These are phyloP conservation scores for Claviceps citrina DNA, from an alignment of 2,329 filamentous ascomycete genomes.

Conservation along the genomic window DNA sequence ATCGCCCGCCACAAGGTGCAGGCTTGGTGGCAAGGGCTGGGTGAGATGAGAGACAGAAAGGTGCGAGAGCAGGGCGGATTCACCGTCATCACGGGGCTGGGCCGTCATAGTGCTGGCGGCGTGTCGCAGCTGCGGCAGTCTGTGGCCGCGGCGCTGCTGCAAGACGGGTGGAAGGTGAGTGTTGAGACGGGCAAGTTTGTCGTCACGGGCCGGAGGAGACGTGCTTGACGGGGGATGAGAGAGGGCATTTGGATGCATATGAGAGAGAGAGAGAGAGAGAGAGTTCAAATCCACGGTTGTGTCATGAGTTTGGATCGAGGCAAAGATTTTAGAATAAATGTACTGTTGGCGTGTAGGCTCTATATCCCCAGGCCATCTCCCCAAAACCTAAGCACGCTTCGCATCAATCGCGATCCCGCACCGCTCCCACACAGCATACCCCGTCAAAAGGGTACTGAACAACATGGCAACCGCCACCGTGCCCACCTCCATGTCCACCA, in stretches of 20 bases:
- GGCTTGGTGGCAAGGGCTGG: conserved; percentile 61
- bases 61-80: conserved; percentile 37
- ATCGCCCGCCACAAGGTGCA: conserved; percentile 55
- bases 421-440: conserved; percentile 44
- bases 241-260: too few species aligned
- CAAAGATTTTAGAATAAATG: not conserved
- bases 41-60: conserved; percentile 42
- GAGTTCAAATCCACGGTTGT: too few species aligned
- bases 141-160: conserved; percentile 59
- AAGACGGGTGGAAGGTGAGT: conserved; percentile 73
- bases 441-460: conserved; percentile 45
- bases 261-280: too few species aligned
- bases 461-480: conserved; percentile 44
- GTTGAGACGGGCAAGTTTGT: conserved; percentile 54
- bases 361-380: too few species aligned
- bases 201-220: conserved; percentile 41
- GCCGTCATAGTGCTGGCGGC: conserved; percentile 63
- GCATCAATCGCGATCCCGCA: conserved; percentile 18
- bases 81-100: conserved; percentile 66
- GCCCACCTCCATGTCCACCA: conserved; percentile 36
- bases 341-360: not conserved
- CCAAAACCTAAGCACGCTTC: conserved; percentile 1
- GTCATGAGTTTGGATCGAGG: not conserved
- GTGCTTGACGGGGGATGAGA: not conserved
- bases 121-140: conserved; percentile 62